Evolutionary conservation across 2,329 filamentous ascomycete species (phyloP).

Genomic region (Aspergillus sp.): DNA sequence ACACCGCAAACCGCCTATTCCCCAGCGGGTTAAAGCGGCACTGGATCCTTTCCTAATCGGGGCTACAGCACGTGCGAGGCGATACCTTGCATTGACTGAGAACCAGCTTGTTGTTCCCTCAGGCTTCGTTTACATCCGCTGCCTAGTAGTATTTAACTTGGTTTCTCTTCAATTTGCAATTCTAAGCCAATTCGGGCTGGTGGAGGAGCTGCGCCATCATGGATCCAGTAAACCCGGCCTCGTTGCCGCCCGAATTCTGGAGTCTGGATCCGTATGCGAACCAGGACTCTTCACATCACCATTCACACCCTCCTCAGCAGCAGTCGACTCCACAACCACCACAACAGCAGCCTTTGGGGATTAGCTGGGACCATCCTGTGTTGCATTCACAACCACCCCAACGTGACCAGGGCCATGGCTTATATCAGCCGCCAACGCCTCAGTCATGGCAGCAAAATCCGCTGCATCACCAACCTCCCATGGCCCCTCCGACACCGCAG

Average conservation of each 20-base stretch:
- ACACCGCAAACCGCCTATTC: neutral
- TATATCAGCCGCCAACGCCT: constrained; percentile 30
- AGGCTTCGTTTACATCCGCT: constrained; percentile 1
- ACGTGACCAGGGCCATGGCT: constrained; percentile 31
- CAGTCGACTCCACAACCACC: constrained; percentile 21
- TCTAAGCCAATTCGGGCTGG: constrained; percentile 7
- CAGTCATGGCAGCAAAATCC: constrained; percentile 36
- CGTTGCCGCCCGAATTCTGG: constrained; percentile 40
- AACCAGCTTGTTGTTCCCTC: neutral
- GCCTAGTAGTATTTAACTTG: constrained; percentile 12
- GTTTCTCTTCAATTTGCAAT: neutral
- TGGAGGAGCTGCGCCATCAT: constrained; percentile 25
- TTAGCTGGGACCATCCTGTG: constrained; percentile 39
- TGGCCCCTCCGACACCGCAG: constrained; percentile 26
- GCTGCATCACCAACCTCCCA: constrained; percentile 25
- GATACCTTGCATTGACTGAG: constrained; percentile 15
- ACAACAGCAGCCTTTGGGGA: constrained; percentile 30
- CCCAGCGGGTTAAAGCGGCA: constrained; percentile 14
- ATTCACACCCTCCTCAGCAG: constrained; percentile 24
- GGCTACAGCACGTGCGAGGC: constrained; percentile 21
- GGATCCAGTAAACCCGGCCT: constrained; percentile 32
- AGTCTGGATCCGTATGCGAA: constrained; percentile 34
- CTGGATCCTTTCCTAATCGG: constrained; percentile 16
- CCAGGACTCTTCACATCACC: constrained; percentile 27
- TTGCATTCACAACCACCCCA: constrained; percentile 28